Percentiles rank a stretch among this genome's conserved stretches.
Conservation (phyloP, 2,329 filamentous ascomycete species). For the Venturiaceae sp. region DNA sequence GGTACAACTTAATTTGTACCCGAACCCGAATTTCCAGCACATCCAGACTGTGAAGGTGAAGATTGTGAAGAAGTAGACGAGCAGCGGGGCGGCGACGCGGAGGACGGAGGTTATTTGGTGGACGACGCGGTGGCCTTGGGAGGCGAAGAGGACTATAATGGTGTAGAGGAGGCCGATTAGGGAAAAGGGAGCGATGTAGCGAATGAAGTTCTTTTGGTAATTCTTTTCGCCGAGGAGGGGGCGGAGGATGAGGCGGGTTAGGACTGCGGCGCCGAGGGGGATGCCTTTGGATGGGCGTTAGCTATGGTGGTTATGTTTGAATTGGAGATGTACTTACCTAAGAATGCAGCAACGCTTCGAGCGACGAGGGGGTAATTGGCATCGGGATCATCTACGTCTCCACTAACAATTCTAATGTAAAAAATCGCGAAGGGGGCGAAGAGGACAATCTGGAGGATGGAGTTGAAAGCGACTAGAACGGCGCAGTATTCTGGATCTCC, state of each 20-base stretch:
- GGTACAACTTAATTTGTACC: slow-evolving; percentile 59
- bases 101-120: slow-evolving; percentile 77
- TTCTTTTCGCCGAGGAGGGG: slow-evolving; percentile 43
- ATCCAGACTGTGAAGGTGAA: slow-evolving; percentile 61
- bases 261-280: slow-evolving; percentile 67
- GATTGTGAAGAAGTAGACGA: slow-evolving; percentile 71
- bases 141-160: slow-evolving; percentile 76
- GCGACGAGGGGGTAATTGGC: slow-evolving; percentile 60
- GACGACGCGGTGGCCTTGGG: slow-evolving; percentile 66
- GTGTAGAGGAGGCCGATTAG: slow-evolving; percentile 80
- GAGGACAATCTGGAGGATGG: slow-evolving; percentile 37
- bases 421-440: slow-evolving; percentile 38
- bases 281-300: slow-evolving; percentile 38
- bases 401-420: slow-evolving; percentile 57
- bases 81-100: slow-evolving; percentile 67
- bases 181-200: slow-evolving; percentile 60
- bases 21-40: slow-evolving; percentile 58
- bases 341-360: slow-evolving; percentile 71
- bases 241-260: slow-evolving; percentile 59
- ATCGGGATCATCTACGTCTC: slow-evolving; percentile 26
- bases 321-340: slow-evolving; percentile 35
- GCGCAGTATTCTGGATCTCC: slow-evolving; percentile 79
- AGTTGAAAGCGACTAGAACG: slow-evolving; percentile 39
- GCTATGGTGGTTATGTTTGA: background rate
- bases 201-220: slow-evolving; percentile 64